Percentiles rank a stretch among this genome's conserved stretches.
Conservation (phyloP, 805 yeast genomes). For the Candida morakotiae region DNA sequence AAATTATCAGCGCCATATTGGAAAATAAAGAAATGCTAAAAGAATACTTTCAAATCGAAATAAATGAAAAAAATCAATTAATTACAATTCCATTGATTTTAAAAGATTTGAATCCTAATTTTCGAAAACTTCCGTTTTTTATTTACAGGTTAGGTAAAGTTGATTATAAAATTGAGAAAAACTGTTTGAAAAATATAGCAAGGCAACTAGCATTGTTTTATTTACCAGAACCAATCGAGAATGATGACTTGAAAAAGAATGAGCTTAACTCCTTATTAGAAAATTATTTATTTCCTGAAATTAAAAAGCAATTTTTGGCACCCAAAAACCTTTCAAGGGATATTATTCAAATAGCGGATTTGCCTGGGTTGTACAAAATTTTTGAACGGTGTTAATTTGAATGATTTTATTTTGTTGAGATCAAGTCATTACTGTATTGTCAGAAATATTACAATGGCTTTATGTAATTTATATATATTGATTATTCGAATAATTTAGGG, state of each 20-base stretch:
- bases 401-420: too few species aligned
- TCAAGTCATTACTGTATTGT: too few species aligned
- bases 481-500: too few species aligned
- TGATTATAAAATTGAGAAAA: constrained; percentile 63
- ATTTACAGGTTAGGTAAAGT: constrained; percentile 59
- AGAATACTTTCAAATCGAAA: constrained; percentile 68
- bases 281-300: constrained; percentile 57
- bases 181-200: constrained; percentile 63
- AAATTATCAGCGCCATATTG: constrained; percentile 16
- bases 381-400: constrained; percentile 88
- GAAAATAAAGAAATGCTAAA: constrained; percentile 70
- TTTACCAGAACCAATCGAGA: constrained; percentile 49
- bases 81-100: constrained; percentile 64
- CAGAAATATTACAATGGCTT: too few species aligned
- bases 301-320: constrained; percentile 63
- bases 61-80: constrained; percentile 37
- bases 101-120: constrained; percentile 58
- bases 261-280: constrained; percentile 43
- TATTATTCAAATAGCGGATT: constrained; percentile 80
- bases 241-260: constrained; percentile 17
- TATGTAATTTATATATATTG: too few species aligned
- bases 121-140: constrained; percentile 63
- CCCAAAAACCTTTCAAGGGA: constrained; percentile 48
- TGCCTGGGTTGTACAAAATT: constrained; percentile 87
- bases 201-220: constrained; percentile 69